Conservation (phyloP, 148 eudicot genomes). For the Vaccinium corymbosum region DNA sequence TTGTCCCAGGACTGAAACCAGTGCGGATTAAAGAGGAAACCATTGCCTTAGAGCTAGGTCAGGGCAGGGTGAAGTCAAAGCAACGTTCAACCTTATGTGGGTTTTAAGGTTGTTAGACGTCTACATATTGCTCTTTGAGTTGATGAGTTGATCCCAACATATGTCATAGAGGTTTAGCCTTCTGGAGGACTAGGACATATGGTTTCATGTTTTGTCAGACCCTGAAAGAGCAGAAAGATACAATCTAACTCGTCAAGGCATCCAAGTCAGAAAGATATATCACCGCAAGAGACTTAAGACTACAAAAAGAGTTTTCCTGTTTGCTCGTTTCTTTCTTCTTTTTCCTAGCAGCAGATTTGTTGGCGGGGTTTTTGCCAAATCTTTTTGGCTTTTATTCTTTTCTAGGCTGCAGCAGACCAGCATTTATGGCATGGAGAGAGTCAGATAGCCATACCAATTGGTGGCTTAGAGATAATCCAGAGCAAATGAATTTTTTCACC, state of each 20-base stretch:
- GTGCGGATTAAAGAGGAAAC: neutral
- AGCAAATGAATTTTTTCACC: neutral
- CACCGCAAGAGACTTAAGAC: neutral
- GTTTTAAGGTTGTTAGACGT: neutral
- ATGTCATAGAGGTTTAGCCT: neutral
- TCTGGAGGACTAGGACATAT: neutral
- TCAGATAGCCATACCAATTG: neutral
- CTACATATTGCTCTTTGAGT: neutral
- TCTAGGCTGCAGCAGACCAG: neutral
- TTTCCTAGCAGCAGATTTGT: neutral
- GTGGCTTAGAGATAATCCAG: neutral
- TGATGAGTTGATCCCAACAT: neutral
- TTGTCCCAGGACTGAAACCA: neutral
- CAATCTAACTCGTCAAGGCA: neutral
- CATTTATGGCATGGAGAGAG: neutral
- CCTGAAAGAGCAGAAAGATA: neutral
- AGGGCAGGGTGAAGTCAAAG: neutral
- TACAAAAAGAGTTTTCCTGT: neutral
- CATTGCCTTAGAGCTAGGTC: neutral
- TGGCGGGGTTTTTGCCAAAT: neutral
- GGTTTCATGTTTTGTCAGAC: neutral
- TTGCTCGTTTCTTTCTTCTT: neutral
- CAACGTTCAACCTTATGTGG: neutral
- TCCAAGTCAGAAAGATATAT: neutral
- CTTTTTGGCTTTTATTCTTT: neutral